Evolutionary conservation across 176 grass and related monocot genomes (phyloP), one percentile per base, ranked within the genome.

Genomic region (Oryza meridionalis): DNA sequence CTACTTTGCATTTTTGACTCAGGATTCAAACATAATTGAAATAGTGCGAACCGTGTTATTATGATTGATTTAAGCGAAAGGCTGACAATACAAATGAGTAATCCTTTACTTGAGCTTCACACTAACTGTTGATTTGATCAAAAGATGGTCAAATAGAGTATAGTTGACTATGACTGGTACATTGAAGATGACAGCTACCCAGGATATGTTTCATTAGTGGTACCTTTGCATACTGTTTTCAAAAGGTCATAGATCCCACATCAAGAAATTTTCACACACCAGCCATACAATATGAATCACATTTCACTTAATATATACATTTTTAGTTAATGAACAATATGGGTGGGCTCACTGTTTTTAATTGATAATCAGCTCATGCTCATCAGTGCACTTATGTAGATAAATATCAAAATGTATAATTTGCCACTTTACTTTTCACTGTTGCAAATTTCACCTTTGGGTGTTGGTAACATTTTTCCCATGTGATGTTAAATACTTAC

Each of bases 261-360:
- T 77, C 55, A 24, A 65, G 59, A 67, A 79, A 67, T 12, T 69
- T 22, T 58, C 35, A n/a, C 44, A n/a, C 44, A 90, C 78, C 83
- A 86, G 85, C 72, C 79, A 69, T 40, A 42, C 67, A 69, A 13
- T 68, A 83, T 83, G 88, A 75, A 79, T 79, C 79, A 90, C 88
- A 86, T 79, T 90, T 82, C 82, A 72, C 65, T 77, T 37, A 3
- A 80, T 46, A 74, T 68, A 73, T 65, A 35, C 69, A 50, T 38
- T 64, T 85, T 11, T 7, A 70, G 65, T 31, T 81, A 65, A 37
- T 45, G 58, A 67, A 15, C 44, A 29, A 27, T 49, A 58, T 66
- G 22, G 17, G 65, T 66, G 11, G 21, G 22, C 7, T 65, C 13
- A 81, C 42, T 26, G 16, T 53, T 21, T 79, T 55, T 83, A 13